Conservation (phyloP, 1,284 basidiomycete genomes). For the Ustilago sp. region DNA sequence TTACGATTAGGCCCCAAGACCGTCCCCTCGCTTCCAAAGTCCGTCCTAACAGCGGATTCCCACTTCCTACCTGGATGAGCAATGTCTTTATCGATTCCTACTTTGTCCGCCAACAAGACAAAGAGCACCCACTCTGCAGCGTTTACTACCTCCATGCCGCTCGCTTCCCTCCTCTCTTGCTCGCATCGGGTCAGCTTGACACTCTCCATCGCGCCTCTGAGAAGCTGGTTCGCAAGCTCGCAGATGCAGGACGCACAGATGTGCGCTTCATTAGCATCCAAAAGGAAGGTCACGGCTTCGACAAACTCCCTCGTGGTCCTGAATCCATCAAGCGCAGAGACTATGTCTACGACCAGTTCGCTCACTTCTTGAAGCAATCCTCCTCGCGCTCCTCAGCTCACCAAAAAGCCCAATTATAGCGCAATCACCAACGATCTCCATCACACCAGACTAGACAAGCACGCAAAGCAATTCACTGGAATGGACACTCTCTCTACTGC, state of each 20-base stretch:
- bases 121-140: slow-evolving; percentile 45
- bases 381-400: slow-evolving; percentile 13
- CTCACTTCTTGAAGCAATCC: slow-evolving; percentile 63
- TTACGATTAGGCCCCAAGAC: slow-evolving; percentile 33
- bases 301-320: slow-evolving; percentile 50
- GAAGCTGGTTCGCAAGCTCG: slow-evolving; percentile 48
- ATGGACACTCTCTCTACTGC: background rate
- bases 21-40: slow-evolving; percentile 25
- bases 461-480: background rate
- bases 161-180: slow-evolving; percentile 44
- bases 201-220: slow-evolving; percentile 53
- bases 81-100: slow-evolving; percentile 53
- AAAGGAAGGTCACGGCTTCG: slow-evolving; percentile 63
- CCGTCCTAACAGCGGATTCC: slow-evolving; percentile 42
- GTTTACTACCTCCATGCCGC: slow-evolving; percentile 37
- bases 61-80: slow-evolving; percentile 47
- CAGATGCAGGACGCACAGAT: slow-evolving; percentile 36
- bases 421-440: no score
- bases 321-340: slow-evolving; percentile 44
- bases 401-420: slow-evolving; percentile 13
- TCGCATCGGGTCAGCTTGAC: slow-evolving; percentile 56
- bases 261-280: slow-evolving; percentile 46
- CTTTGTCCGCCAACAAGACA: slow-evolving; percentile 39
- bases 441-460: background rate
- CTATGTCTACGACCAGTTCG: slow-evolving; percentile 29